Evolutionary conservation across 176 grass and related monocot genomes (phyloP), one percentile per base, ranked within the genome.

Genomic region (Lolium rigidum): DNA sequence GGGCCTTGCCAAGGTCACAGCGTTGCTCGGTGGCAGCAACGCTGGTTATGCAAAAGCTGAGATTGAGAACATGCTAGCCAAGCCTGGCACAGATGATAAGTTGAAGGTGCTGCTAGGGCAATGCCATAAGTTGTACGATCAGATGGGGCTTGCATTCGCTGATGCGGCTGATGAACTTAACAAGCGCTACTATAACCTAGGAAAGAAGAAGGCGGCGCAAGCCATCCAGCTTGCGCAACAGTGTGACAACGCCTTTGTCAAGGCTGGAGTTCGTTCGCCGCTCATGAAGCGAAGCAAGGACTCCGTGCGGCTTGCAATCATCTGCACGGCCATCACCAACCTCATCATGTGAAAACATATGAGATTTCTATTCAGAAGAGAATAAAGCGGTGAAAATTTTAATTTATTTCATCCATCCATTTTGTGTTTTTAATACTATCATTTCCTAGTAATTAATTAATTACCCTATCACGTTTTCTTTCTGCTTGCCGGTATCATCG

Each of bases 281-380:
- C 26, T 77, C 28, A n/a, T 17, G 11, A 51, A 77, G 54, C 6
- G 15, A 5, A 54, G 35, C 28, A 9, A 8, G 2, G 47, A 64
- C 49, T 51, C 59, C 24, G 2, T 13, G 31, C 18, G 70, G 48
- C 21, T 82, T 37, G 50, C 4, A n/a, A 24, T 57, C 20, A 16
- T 82, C 6, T 82, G 65, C 28, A 16, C 4, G 2, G 65, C 80
- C 35, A 82, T 82, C 65, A 82, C 80, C 18, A 66, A 25, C 17
- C 80, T 82, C 50, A 82, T 82, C 31, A 82, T 70, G 49, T 82
- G 65, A 82, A 56, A 69, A 16, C 48, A 54, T 82, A 2, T 22
- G 22, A 46, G 12, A 15, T 65, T 65, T 65, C 4, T 28, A 15
- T 65, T 31, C 1, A 1, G 12, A 26, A 65, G 24, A 25, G 61